Percentiles rank a stretch among this genome's conserved stretches.
Evolutionary conservation across 441 rosid genomes (phyloP).

Genomic region (Adansonia rubrostipa): DNA sequence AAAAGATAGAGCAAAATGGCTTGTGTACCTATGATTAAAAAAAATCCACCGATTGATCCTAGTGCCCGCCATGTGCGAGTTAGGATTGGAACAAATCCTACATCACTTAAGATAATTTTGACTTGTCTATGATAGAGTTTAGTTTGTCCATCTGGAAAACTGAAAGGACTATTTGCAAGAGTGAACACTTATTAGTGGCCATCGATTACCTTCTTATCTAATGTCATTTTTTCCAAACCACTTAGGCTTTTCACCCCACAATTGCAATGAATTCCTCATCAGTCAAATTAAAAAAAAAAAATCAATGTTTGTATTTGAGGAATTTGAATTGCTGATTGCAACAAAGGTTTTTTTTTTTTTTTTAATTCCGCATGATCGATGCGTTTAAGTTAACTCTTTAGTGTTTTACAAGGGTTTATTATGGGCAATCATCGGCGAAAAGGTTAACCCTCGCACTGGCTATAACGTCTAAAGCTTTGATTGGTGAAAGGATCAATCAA

Average conservation of each 20-base stretch:
- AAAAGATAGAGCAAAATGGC: background rate
- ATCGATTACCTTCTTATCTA: background rate
- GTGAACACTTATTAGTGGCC: background rate
- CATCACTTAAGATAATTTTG: background rate
- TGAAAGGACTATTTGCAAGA: background rate
- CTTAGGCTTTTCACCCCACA: background rate
- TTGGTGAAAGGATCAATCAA: background rate
- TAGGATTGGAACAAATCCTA: background rate
- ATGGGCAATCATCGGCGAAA: background rate
- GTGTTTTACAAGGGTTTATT: background rate
- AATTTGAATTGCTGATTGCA: no score
- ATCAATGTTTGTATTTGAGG: no score
- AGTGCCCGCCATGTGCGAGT: slow-evolving; percentile 23
- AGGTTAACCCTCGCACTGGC: background rate
- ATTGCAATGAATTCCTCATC: background rate
- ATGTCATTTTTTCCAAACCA: background rate
- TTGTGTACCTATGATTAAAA: background rate
- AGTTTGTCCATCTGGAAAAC: background rate
- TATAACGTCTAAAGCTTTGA: background rate
- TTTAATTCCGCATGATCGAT: no score
- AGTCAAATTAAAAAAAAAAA: background rate
- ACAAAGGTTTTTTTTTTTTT: no score
- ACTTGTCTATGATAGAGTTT: background rate
- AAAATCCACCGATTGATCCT: background rate
- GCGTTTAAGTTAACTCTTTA: background rate